A percentile compares a stretch with the other conserved stretches of the same genome.
Conservation (phyloP, 768 basidiomycete genomes). For the Obba rivulosa region DNA sequence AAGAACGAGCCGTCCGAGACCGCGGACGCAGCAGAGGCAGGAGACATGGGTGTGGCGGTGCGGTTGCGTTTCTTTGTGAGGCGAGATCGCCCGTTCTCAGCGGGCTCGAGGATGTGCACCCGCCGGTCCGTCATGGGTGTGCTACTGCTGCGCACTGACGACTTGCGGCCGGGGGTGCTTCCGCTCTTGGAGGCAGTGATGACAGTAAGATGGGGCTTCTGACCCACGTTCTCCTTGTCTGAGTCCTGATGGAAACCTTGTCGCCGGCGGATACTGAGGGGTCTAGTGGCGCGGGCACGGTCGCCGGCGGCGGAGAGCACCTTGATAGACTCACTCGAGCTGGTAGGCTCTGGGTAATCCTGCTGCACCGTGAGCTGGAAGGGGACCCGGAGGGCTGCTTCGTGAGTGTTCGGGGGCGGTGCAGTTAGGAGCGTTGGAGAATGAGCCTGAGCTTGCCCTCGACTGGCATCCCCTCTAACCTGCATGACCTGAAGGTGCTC, state of each 20-base stretch:
- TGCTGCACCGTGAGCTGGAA: background rate
- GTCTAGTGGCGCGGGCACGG: slow-evolving; percentile 28
- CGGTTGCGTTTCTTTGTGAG: slow-evolving; percentile 16
- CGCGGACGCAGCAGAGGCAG: slow-evolving; percentile 39
- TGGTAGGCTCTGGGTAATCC: too few relatives aligned
- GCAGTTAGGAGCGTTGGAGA: slow-evolving; percentile 8
- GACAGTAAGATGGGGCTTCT: slow-evolving; percentile 8
- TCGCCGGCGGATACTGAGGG: slow-evolving; percentile 35
- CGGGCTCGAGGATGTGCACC: slow-evolving; percentile 54
- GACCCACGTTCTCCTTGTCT: slow-evolving; percentile 57
- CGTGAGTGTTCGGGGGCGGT: slow-evolving; percentile 1
- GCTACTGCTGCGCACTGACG: slow-evolving; percentile 38
- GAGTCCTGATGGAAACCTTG: slow-evolving; percentile 15
- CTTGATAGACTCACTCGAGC: background rate
- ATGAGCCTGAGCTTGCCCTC: slow-evolving; percentile 1
- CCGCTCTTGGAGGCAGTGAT: slow-evolving; percentile 5
- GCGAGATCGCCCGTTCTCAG: slow-evolving; percentile 14
- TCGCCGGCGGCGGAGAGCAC: slow-evolving; percentile 9
- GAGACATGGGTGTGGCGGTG: slow-evolving; percentile 36
- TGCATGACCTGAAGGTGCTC: slow-evolving; percentile 75
- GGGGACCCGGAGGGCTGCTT: slow-evolving; percentile 3
- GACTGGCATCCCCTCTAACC: slow-evolving; percentile 17
- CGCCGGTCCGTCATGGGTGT: slow-evolving; percentile 20
- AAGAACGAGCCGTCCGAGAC: slow-evolving; percentile 29
- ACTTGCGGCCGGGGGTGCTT: slow-evolving; percentile 24